These are phyloP conservation scores for Myxozyma melibiosi DNA, from an alignment of 805 yeast species.

Conservation along the genomic window DNA sequence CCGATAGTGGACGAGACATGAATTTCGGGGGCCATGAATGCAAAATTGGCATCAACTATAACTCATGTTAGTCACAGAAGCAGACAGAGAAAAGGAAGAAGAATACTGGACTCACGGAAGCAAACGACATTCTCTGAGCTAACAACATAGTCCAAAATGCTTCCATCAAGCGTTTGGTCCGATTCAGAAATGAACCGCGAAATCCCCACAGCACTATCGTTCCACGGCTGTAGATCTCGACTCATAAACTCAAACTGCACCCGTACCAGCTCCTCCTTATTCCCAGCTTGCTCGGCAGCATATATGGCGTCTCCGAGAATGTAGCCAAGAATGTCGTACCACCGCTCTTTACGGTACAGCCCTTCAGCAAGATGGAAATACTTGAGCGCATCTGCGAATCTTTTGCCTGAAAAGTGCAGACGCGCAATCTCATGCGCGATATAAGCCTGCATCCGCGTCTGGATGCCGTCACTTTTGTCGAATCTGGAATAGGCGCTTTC, in stretches of 20 bases:
- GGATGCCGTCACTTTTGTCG: slow-evolving; percentile 17
- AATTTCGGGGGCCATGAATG: slow-evolving; percentile 20
- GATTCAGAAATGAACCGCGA: slow-evolving; percentile 1
- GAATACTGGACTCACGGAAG: slow-evolving; percentile 13
- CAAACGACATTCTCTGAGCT: slow-evolving; percentile 13
- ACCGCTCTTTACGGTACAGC: slow-evolving; percentile 46
- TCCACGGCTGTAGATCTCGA: slow-evolving; percentile 21
- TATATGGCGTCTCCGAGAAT: slow-evolving; percentile 46
- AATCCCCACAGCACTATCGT: slow-evolving; percentile 3
- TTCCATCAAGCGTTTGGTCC: neutral
- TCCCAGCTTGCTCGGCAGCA: slow-evolving; percentile 38
- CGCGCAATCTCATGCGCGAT: slow-evolving; percentile 50
- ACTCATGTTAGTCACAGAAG: neutral
- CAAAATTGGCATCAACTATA: slow-evolving; percentile 19
- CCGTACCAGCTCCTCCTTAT: slow-evolving; percentile 14
- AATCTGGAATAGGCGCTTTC: slow-evolving; percentile 28
- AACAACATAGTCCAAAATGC: slow-evolving; percentile 3
- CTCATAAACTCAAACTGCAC: slow-evolving; percentile 26
- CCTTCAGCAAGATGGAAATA: slow-evolving; percentile 47
- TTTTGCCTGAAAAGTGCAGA: slow-evolving; percentile 42
- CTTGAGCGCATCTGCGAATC: slow-evolving; percentile 49
- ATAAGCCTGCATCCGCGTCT: slow-evolving; percentile 26
- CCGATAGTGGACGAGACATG: slow-evolving; percentile 13
- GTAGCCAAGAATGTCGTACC: slow-evolving; percentile 45
- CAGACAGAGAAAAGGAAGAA: neutral